Base-by-base conservation (phyloP, 768 basidiomycete species). In the Amyloporia xantha region DNA sequence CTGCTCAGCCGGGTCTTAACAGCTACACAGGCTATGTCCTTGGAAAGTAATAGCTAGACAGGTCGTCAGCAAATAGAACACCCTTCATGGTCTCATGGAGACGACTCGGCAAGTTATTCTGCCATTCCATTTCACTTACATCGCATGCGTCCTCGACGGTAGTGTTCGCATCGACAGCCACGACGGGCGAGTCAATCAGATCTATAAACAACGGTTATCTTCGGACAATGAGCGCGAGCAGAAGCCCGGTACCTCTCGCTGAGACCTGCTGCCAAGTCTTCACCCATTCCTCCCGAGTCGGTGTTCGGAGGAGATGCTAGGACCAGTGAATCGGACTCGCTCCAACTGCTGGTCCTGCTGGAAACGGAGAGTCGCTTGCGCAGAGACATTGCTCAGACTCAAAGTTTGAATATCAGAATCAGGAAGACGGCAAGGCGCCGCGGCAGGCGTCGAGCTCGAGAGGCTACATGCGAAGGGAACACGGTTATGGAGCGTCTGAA, bases 111-210 rank as follows among this genome's bases (percentile, higher is more conserved):
- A n/a, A n/a, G n/a, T n/a, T n/a, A n/a, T n/a, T n/a, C n/a, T n/a
- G n/a, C n/a, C n/a, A n/a, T n/a, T n/a, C n/a, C n/a, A n/a, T n/a
- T 43, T 5, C 5, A 68, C 75, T 59, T 58, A 84, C 88, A 54
- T 88, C 86, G 59, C 87, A 91, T 11, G 88, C 87, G 38, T 86
- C 84, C 62, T 91, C 88, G 15, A 91, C 89, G 42, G 77, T 82
- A 6, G 75, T 79, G 39, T 87, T 79, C n/a, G 77, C 77, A 47
- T 82, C 80, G 9, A 91, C 73, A 23, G 72, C 68, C 13, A 87
- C 76, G 41, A 90, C 74, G 2, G 76, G 77, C 38, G 75, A 75
- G 61, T 88, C 85, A 53, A 87, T 80, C 21, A 90, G 70, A 60
- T 86, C 87, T 89, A 26, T 17, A 40, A 21, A 26, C 10, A 20